Evolutionary conservation across 2,329 filamentous ascomycete genomes (phyloP), one percentile per base, ranked within the genome.

Genomic region (Aspergillus sp.): DNA sequence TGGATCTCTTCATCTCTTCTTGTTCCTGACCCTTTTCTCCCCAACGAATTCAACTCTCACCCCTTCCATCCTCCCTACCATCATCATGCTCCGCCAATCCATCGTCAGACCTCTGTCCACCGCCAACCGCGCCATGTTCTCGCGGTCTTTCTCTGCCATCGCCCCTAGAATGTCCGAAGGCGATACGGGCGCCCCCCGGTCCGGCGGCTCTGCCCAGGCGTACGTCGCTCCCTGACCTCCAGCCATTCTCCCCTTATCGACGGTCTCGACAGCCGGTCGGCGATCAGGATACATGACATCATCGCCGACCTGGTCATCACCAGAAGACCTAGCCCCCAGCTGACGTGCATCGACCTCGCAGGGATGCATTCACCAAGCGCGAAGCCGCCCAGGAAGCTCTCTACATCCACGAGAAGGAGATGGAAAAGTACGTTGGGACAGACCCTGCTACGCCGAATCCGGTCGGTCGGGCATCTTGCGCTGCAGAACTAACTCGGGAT

Each of bases 321-420:
- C 23, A 32, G 14, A 42, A 36, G 25, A 36, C 46, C 3, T 38
- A 25, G 21, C 13, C 29, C 25, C n/a, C 16, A 51, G 42, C 56
- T 60, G 49, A 58, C 34, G 40, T 29, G 9, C 36, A 44, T 64
- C 40, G 10, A 14, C 14, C 16, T 21, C 14, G 13, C 61, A 96
- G 93, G 64, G 93, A 99, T 71, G 85, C 90, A 52, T 99, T 97
- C 84, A 90, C 87, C 78, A 88, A 88, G 78, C 91, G 94, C 65
- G 94, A 99, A 78, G 84, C 87, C 71, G 93, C 93, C 62, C 82
- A 79, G 71, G 94, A 97, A 79, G 87, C 91, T 73, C 84, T 84
- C 64, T 89, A 88, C 76, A 91, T 99, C 77, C 85, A 85, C 67
- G 80, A 88, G 78, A 89, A 91, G 71, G 94, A 97, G 83, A 85